These are phyloP conservation scores for Xylariaceae sp. DNA, from an alignment of 2,329 filamentous ascomycete species.

Conservation along the genomic window DNA sequence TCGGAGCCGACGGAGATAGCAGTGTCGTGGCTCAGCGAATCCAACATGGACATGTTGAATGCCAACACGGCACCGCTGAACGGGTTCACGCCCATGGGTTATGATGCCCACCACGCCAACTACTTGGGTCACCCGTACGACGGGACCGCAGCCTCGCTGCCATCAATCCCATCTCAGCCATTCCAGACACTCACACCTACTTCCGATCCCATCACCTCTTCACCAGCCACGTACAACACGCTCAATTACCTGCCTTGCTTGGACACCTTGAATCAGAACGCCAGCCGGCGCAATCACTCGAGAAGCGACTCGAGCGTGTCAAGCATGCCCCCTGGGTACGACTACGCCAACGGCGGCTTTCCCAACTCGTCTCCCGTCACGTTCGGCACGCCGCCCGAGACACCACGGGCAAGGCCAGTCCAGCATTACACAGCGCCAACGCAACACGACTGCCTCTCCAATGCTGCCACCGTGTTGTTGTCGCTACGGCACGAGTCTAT, in stretches of 20 bases:
- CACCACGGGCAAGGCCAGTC: conserved; percentile 13
- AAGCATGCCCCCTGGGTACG: conserved; percentile 18
- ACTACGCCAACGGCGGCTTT: conserved; percentile 12
- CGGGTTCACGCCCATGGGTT: conserved; percentile 13
- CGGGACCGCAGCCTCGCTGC: conserved; percentile 5
- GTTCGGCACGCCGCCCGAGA: conserved; percentile 20
- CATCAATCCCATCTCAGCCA: conserved; percentile 6
- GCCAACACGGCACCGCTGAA: conserved; percentile 10
- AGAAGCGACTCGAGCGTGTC: conserved; percentile 20
- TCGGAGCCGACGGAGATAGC: conserved; percentile 13
- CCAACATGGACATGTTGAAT: conserved; percentile 13
- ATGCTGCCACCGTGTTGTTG: conserved; percentile 15
- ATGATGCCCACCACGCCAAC: conserved; percentile 12
- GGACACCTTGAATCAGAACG: conserved; percentile 9
- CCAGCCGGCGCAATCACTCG: conserved; percentile 14
- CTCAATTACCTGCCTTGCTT: conserved; percentile 14
- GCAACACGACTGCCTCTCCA: conserved; percentile 19
- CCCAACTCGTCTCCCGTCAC: conserved; percentile 11
- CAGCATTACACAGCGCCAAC: conserved; percentile 9
- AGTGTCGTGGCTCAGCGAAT: conserved; percentile 17
- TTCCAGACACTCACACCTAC: conserved; percentile 12
- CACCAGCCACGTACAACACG: conserved; percentile 11
- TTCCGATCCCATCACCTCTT: conserved; percentile 14
- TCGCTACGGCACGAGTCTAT: conserved; percentile 13
- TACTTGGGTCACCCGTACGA: conserved; percentile 12